phyloP scores from a whole-genome alignment of 2,329 filamentous ascomycete species.

The Ophiostoma montium region DNA sequence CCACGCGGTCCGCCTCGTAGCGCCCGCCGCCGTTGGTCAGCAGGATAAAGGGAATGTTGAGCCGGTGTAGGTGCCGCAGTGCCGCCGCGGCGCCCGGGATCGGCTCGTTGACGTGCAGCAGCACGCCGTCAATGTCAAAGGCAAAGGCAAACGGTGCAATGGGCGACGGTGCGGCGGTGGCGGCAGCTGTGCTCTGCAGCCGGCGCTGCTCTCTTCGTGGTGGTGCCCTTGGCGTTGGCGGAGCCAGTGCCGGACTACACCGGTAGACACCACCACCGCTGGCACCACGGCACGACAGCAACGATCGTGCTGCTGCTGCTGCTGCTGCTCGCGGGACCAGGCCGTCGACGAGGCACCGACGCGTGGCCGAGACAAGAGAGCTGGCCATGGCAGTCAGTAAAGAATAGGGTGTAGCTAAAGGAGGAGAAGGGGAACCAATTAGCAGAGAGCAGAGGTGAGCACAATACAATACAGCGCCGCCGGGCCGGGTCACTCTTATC shows the following conservation, averaged over 20 bases:
- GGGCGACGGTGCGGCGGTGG: background rate
- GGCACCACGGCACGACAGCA: background rate
- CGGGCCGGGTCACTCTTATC: too few relatives aligned
- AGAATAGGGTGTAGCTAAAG: background rate
- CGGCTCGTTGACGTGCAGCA: slow-evolving; percentile 66
- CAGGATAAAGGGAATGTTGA: slow-evolving; percentile 80
- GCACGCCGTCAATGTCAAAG: slow-evolving; percentile 73
- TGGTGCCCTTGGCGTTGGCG: background rate
- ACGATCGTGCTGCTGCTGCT: background rate
- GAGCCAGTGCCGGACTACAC: background rate
- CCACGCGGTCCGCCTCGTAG: slow-evolving; percentile 58
- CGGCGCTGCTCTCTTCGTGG: background rate
- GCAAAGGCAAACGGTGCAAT: slow-evolving; percentile 24
- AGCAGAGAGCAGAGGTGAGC: too few relatives aligned
- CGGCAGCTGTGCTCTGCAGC: background rate
- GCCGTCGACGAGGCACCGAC: background rate
- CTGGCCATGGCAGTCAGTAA: background rate
- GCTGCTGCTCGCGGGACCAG: background rate
- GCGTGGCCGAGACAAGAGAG: background rate
- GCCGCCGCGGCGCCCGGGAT: slow-evolving; percentile 66
- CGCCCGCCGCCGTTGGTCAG: slow-evolving; percentile 92
- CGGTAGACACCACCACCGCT: too few relatives aligned
- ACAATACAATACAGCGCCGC: too few relatives aligned
- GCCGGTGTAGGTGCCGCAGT: slow-evolving; percentile 55
- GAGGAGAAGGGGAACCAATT: too few relatives aligned